Evolutionary conservation across 2,329 filamentous ascomycete species (phyloP).

Genomic region (Amauroascus verrucosus): DNA sequence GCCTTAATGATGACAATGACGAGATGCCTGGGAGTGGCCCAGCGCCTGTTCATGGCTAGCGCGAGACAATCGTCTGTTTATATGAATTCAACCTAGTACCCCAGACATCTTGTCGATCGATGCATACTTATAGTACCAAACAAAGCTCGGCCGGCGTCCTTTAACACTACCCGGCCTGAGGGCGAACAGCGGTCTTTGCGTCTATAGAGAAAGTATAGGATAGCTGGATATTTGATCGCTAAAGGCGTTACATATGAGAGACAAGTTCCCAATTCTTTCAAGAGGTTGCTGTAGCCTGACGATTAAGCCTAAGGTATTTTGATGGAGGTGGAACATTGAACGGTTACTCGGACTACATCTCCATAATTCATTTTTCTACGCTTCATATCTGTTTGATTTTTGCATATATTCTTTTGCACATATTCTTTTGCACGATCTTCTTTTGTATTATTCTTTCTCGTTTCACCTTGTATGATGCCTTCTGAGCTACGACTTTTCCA

Average conservation of each 20-base stretch:
- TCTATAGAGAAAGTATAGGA: background rate
- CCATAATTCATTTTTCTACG: background rate
- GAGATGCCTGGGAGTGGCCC: background rate
- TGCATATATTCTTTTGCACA: conserved; percentile 1
- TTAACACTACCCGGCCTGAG: background rate
- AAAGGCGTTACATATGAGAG: background rate
- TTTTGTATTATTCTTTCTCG: conserved; percentile 3
- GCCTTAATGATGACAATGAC: conserved; percentile 35
- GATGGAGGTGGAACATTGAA: background rate
- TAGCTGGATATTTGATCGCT: background rate
- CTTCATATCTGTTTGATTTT: conserved; percentile 5
- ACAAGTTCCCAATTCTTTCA: background rate
- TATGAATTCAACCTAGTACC: background rate
- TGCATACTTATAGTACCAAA: background rate
- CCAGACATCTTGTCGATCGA: background rate
- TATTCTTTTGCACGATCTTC: background rate
- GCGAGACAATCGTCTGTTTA: background rate
- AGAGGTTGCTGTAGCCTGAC: background rate
- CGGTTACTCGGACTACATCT: background rate
- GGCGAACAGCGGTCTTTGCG: background rate
- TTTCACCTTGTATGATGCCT: background rate
- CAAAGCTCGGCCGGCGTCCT: background rate
- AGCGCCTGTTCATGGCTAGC: background rate
- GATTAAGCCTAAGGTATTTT: background rate
- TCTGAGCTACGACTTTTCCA: background rate